Conservation (phyloP, 2,329 filamentous ascomycete genomes). For the Colletotrichum ledebouriae region DNA sequence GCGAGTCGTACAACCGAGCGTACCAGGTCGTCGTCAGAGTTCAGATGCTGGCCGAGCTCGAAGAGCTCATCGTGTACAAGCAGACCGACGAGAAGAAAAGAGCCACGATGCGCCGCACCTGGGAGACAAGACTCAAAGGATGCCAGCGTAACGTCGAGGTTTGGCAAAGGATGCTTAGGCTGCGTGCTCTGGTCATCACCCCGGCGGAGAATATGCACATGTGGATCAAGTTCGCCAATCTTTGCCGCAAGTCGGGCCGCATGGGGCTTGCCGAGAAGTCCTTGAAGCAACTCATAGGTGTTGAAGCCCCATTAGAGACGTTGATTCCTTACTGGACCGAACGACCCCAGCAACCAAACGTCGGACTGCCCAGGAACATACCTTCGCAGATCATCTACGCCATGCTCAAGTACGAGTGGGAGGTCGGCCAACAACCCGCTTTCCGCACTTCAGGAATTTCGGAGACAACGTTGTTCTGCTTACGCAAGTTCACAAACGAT, state of each 20-base stretch:
- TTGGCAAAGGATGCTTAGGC: constrained; percentile 98
- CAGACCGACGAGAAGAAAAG: constrained; percentile 92
- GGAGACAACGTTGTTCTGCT: constrained; percentile 69
- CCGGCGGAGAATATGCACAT: constrained; percentile 97
- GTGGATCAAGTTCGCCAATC: constrained; percentile 99
- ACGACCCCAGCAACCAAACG: constrained; percentile 49
- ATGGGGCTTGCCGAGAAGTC: constrained; percentile 97
- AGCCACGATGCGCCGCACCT: constrained; percentile 90
- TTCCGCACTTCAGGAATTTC: constrained; percentile 59
- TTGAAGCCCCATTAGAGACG: constrained; percentile 72
- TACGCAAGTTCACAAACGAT: constrained; percentile 73
- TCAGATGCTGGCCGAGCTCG: constrained; percentile 98
- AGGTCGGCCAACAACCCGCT: constrained; percentile 75
- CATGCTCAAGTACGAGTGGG: constrained; percentile 98
- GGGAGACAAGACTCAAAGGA: constrained; percentile 94
- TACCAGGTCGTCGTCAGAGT: constrained; percentile 98
- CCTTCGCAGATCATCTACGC: constrained; percentile 91
- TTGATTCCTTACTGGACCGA: constrained; percentile 73
- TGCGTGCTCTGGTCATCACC: constrained; percentile 90
- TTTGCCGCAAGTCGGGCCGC: constrained; percentile 95
- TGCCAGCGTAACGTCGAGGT: constrained; percentile 98
- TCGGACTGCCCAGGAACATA: constrained; percentile 59
- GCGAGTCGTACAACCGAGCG: constrained; percentile 96
- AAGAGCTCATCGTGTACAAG: constrained; percentile 98
- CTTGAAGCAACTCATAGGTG: constrained; percentile 88